These are phyloP conservation scores for Micractinium sp. DNA, from an alignment of 139 green algal species.

Conservation along the genomic window DNA sequence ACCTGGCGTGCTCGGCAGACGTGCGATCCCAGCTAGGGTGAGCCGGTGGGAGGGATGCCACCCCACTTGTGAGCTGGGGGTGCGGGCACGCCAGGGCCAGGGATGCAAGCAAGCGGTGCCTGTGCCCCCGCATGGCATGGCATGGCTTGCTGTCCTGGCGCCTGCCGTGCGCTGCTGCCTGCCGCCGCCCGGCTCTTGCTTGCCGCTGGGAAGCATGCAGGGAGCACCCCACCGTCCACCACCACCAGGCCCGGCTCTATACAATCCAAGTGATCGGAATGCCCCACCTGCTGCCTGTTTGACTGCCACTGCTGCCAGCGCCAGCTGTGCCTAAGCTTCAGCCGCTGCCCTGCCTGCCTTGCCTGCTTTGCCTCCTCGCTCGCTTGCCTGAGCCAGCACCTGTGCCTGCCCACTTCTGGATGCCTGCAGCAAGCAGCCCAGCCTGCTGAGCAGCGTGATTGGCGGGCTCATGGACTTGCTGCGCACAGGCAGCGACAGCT, in stretches of 20 bases:
- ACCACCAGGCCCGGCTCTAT: too few species aligned
- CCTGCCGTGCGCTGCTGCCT: neutral
- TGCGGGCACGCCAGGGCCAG: too few species aligned
- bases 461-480: slow-evolving; percentile 20
- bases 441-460: neutral
- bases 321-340: neutral
- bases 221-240: too few species aligned
- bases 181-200: too few species aligned
- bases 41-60: neutral
- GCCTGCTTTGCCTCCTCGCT: neutral
- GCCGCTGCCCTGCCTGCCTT: neutral
- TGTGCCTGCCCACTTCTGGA: neutral
- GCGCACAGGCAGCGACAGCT: neutral
- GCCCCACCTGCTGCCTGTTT: neutral
- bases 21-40: neutral
- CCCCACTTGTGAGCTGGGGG: too few species aligned
- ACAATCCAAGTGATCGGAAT: too few species aligned
- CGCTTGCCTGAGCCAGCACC: neutral
- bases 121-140: too few species aligned
- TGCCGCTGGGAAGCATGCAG: neutral
- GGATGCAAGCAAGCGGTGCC: too few species aligned
- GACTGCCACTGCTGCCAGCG: neutral
- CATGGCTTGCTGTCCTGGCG: neutral
- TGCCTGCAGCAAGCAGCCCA: neutral
- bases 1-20: slow-evolving; percentile 34